Conservation (phyloP, 176 grass and related monocot species). For the Musa beccarii region DNA sequence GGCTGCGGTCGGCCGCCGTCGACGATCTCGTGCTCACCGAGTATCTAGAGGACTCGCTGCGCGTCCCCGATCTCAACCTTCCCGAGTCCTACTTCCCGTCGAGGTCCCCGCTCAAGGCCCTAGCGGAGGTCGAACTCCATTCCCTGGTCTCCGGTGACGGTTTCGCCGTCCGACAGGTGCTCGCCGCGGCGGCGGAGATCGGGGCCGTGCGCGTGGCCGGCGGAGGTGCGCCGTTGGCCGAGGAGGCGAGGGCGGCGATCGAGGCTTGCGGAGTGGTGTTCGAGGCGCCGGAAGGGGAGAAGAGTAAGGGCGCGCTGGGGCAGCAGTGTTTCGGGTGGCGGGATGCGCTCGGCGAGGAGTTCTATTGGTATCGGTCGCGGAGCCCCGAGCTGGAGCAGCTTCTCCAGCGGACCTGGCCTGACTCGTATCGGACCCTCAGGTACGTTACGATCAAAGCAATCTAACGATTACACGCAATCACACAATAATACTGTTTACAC, state of each 20-base stretch:
- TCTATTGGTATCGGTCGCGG: constrained; percentile 37
- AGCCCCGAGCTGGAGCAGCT: constrained; percentile 23
- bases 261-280: constrained; percentile 31
- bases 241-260: constrained; percentile 32
- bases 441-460: neutral
- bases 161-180: neutral
- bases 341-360: constrained; percentile 38
- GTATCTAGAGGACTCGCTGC: constrained; percentile 60
- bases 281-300: constrained; percentile 27
- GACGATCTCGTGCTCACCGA: constrained; percentile 53
- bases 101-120: neutral
- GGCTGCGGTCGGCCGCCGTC: constrained; percentile 50
- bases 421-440: constrained; percentile 50
- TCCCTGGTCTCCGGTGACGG: constrained; percentile 14
- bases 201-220: constrained; percentile 45
- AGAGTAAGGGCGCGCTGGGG: constrained; percentile 26
- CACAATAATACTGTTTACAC: no score
- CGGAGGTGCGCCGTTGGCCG: constrained; percentile 1
- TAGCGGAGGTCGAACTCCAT: constrained; percentile 3
- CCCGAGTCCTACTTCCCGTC: constrained; percentile 39
- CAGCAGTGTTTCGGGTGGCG: constrained; percentile 33
- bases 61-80: constrained; percentile 44
- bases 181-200: constrained; percentile 15
- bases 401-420: constrained; percentile 23
- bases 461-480: neutral